Evolutionary conservation across 129 eudicot species (phyloP).

Genomic region (Helianthus annuus): HanXRQr2.0-SUNRISE NC_035443.2:178744461-178744960

Average conservation of each 20-base stretch:
- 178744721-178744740: constrained; percentile 30
- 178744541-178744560: not conserved
- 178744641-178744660: constrained; percentile 7
- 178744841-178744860: constrained; percentile 11
- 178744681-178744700: constrained; percentile 10
- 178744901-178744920: not conserved
- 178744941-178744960: not conserved
- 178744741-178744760: constrained; percentile 1
- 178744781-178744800: not conserved
- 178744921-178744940: not conserved
- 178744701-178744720: constrained; percentile 10
- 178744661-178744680: constrained; percentile 17
- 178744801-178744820: constrained; percentile 10
- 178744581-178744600: constrained; percentile 8
- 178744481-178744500: constrained; percentile 39
- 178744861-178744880: not conserved
- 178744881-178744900: constrained; percentile 22
- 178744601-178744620: not conserved
- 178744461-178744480: constrained; percentile 37
- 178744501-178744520: constrained; percentile 17
- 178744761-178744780: not conserved
- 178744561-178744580: constrained; percentile 17
- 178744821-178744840: constrained; percentile 17
- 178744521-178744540: constrained; percentile 31
- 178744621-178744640: not conserved